Conservation (phyloP, 768 basidiomycete species). For the Leccinum uliginosum region DNA sequence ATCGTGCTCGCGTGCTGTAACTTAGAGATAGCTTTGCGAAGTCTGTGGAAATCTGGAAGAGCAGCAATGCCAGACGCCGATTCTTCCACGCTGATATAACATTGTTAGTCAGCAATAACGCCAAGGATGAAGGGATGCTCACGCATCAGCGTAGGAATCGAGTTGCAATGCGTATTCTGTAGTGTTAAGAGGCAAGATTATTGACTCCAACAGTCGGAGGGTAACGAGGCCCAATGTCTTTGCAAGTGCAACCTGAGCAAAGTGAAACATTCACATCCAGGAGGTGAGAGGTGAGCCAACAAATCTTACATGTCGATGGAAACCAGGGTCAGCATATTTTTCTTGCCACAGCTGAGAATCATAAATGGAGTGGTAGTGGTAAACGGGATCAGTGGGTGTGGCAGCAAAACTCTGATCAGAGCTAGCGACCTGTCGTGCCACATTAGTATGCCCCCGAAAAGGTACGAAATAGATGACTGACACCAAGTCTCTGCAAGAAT, state of each 20-base stretch:
- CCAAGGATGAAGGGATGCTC: conserved; percentile 27
- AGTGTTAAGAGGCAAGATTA: conserved; percentile 69
- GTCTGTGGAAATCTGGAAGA: conserved; percentile 34
- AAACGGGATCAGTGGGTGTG: conserved; percentile 49
- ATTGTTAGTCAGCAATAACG: conserved; percentile 15
- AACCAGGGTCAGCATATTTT: conserved; percentile 69
- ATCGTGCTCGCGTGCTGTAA: conserved; percentile 48
- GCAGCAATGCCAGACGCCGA: conserved; percentile 27
- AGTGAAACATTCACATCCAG: not conserved
- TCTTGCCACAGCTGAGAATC: conserved; percentile 72
- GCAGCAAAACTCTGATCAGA: conserved; percentile 26
- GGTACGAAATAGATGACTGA: conserved; percentile 28
- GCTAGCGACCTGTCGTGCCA: conserved; percentile 28
- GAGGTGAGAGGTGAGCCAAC: not conserved
- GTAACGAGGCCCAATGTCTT: conserved; percentile 58
- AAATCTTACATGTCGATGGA: conserved; percentile 58
- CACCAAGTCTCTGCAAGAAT: conserved; percentile 77
- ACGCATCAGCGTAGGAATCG: conserved; percentile 55
- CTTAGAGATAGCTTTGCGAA: conserved; percentile 43
- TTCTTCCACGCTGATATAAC: conserved; percentile 46
- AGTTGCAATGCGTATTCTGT: conserved; percentile 70
- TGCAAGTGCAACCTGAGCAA: conserved; percentile 54
- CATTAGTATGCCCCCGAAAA: not conserved
- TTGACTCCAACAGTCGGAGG: conserved; percentile 54
- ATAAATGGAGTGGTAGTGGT: conserved; percentile 75